These are phyloP conservation scores for Dactylis glomerata DNA, from an alignment of 176 grass and related monocot genomes.

Conservation along the genomic window DNA sequence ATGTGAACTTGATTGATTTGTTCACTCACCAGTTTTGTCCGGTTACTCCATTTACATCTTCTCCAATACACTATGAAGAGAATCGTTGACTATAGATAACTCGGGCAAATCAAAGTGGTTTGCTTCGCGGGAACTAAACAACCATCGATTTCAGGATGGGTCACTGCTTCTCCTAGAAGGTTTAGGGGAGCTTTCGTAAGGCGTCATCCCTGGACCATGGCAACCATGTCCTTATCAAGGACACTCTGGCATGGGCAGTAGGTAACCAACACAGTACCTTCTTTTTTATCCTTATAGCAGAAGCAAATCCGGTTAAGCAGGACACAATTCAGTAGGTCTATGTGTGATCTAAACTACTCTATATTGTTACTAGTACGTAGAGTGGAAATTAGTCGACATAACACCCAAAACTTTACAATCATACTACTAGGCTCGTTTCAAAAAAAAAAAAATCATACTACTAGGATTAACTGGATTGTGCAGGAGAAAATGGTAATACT, in stretches of 20 bases:
- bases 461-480: neutral
- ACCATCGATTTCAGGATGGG: slow-evolving; percentile 11
- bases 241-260: neutral
- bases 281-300: neutral
- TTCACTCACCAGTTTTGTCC: neutral
- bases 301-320: neutral
- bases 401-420: neutral
- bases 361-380: neutral
- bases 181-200: slow-evolving; percentile 30
- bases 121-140: slow-evolving; percentile 40
- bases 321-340: neutral
- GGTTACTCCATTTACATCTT: neutral
- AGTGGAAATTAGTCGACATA: neutral
- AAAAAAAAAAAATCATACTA: no score
- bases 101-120: neutral
- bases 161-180: neutral
- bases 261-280: slow-evolving; percentile 13
- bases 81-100: neutral
- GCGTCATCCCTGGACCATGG: slow-evolving; percentile 36
- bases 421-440: neutral
- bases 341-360: neutral
- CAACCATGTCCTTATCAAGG: slow-evolving; percentile 3
- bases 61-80: neutral
- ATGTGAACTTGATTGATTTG: neutral
- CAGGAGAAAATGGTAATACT: neutral